Evolutionary conservation across 1,284 basidiomycete genomes (phyloP), one percentile per base, ranked within the genome.

Genomic region (Wallemia ichthyophaga): DNA sequence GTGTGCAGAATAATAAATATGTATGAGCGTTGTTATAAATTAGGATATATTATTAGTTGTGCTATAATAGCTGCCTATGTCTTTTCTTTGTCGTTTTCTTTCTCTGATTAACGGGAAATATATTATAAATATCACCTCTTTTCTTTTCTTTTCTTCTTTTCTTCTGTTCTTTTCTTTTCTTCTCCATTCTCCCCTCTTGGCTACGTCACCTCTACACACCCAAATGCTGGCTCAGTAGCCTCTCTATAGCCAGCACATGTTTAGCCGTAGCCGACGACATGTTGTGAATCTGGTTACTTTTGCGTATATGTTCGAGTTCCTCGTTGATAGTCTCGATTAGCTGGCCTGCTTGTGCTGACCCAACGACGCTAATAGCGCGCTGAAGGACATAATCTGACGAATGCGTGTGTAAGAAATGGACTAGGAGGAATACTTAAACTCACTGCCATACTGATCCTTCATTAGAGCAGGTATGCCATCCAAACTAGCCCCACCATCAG

Each of bases 401-500:
- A 15, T 5, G 13, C 7, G 37, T 48, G 3, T 53, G 53, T 15
- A 56, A 26, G 31, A 31, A 28, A 27, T 59, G 32, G 58, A 57
- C 11, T 62, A 3, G 25, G 27, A 57, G 48, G 25, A 60, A 1
- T 58, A 58, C 58, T 32, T n/a, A n/a, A n/a, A 76, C 83, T 65
- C 65, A 85, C 83, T 91, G 27, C 81, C 86, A 70, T 78, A 92
- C 65, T 85, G 83, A 67, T 92, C 86, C 71, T 84, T 85, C 79
- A 89, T 85, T 83, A 92, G 83, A 15, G 75, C 73, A 76, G 62
- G 74, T 79, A 32, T 76, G 71, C 26, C 78, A 77, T 62, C 83
- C 79, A 48, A 73, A 72, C 61, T 75, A 76, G n/a, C 75, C 72
- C 1, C 37, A 5, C n/a, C 37, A 48, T 48, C 37, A 21, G 13